These are phyloP conservation scores for Yamadazyma mexicana DNA, from an alignment of 1,139 yeast species.

Conservation along the genomic window DNA sequence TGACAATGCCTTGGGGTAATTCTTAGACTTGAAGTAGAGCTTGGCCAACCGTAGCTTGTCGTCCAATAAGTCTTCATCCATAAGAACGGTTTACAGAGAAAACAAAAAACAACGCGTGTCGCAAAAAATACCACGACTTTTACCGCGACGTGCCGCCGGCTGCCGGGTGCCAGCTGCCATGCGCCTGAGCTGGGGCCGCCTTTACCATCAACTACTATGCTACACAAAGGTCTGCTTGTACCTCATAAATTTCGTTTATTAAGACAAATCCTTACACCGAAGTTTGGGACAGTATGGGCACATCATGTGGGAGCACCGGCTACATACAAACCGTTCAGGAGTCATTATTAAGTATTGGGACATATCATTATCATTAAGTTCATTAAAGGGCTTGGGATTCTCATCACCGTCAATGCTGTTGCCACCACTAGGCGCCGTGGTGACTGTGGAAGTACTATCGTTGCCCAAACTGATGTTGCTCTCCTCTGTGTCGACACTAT, in stretches of 20 bases:
- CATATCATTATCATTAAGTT: slow-evolving; percentile 4
- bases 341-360: slow-evolving; percentile 9
- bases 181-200: too few relatives aligned
- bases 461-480: neutral
- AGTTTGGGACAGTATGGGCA: slow-evolving; percentile 53
- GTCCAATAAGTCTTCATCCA: slow-evolving; percentile 21
- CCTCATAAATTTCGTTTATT: neutral
- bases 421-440: neutral
- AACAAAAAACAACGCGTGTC: neutral
- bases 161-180: too few relatives aligned
- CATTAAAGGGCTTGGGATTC: neutral
- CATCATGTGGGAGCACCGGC: slow-evolving; percentile 53
- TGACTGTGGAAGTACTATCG: neutral
- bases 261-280: slow-evolving; percentile 32
- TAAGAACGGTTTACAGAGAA: too few relatives aligned
- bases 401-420: neutral
- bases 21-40: slow-evolving; percentile 31
- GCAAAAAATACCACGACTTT: too few relatives aligned
- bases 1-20: slow-evolving; percentile 30
- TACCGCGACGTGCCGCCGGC: too few relatives aligned
- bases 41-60: slow-evolving; percentile 34
- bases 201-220: too few relatives aligned
- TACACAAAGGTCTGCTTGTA: too few relatives aligned
- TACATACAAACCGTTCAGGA: slow-evolving; percentile 40
- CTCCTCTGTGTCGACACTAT: slow-evolving; percentile 1